Evolutionary conservation across 805 yeast genomes (phyloP).

Genomic region (Saturnispora serradocipensis): DNA sequence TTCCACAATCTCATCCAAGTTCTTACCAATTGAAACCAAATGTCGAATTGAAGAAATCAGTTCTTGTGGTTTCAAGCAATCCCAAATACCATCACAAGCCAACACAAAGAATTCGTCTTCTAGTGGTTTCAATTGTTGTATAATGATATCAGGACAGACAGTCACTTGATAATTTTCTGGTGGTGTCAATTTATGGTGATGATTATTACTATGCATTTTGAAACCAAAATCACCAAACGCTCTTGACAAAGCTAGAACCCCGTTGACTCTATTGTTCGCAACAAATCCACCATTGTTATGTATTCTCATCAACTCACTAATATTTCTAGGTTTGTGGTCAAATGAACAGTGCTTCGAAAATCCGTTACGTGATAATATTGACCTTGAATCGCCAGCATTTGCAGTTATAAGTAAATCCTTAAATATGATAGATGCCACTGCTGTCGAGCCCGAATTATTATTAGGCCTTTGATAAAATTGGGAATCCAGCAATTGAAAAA

Average conservation of each 20-base stretch:
- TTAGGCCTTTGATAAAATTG: slow-evolving; percentile 32
- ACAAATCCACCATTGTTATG: slow-evolving; percentile 53
- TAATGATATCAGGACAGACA: slow-evolving; percentile 66
- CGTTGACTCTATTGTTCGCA: slow-evolving; percentile 51
- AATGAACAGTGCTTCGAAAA: slow-evolving; percentile 50
- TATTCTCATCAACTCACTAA: slow-evolving; percentile 49
- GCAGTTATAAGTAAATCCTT: slow-evolving; percentile 44
- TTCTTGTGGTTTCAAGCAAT: slow-evolving; percentile 50
- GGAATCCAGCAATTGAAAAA: slow-evolving; percentile 38
- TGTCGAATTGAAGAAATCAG: slow-evolving; percentile 46
- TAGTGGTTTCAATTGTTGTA: slow-evolving; percentile 35
- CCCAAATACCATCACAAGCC: slow-evolving; percentile 86
- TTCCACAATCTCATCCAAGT: slow-evolving; percentile 49
- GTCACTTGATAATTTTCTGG: slow-evolving; percentile 75
- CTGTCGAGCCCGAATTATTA: slow-evolving; percentile 44
- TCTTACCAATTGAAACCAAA: slow-evolving; percentile 48
- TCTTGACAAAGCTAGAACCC: slow-evolving; percentile 47
- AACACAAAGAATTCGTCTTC: slow-evolving; percentile 70
- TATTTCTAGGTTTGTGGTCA: slow-evolving; percentile 55
- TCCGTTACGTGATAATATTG: slow-evolving; percentile 47
- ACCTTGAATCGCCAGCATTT: slow-evolving; percentile 71
- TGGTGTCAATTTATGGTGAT: slow-evolving; percentile 22
- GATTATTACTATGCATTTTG: slow-evolving; percentile 27
- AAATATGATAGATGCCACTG: slow-evolving; percentile 36
- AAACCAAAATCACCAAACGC: slow-evolving; percentile 62